These are phyloP conservation scores for Cavenderia fasciculata DNA, from an alignment of 78 protist species.

Conservation along the genomic window DNA sequence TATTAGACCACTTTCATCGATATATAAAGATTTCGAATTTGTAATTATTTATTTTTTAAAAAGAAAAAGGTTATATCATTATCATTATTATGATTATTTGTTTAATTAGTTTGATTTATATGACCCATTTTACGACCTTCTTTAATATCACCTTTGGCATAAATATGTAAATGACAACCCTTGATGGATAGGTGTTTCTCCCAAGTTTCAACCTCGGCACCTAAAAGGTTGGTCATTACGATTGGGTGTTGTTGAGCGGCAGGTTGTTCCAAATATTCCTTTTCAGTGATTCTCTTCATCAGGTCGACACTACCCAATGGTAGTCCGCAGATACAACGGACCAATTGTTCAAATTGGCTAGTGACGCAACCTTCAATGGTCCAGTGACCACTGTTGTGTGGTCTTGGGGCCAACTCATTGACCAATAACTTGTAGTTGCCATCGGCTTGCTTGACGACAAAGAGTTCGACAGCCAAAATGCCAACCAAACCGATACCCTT, in stretches of 20 bases:
- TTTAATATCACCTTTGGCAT: slow-evolving; percentile 86
- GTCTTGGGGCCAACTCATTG: slow-evolving; percentile 96
- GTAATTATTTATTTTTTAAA: too few relatives aligned
- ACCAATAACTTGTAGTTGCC: slow-evolving; percentile 76
- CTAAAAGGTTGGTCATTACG: slow-evolving; percentile 72
- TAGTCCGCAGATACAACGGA: slow-evolving; percentile 90
- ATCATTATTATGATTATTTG: too few relatives aligned
- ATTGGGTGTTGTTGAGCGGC: slow-evolving; percentile 2
- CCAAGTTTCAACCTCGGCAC: slow-evolving; percentile 73
- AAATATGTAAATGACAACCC: slow-evolving; percentile 81
- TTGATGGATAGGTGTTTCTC: slow-evolving; percentile 25
- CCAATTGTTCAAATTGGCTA: slow-evolving; percentile 89
- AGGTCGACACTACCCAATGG: slow-evolving; percentile 83
- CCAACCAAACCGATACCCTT: slow-evolving; percentile 79
- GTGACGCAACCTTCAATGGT: slow-evolving; percentile 93
- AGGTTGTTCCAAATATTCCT: slow-evolving; percentile 46
- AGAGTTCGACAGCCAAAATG: slow-evolving; percentile 92
- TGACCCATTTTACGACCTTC: slow-evolving; percentile 92
- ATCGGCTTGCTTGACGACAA: slow-evolving; percentile 38
- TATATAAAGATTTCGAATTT: too few relatives aligned
- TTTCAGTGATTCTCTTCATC: slow-evolving; percentile 32
- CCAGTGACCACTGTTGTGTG: slow-evolving; percentile 97
- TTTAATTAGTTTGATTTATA: too few relatives aligned
- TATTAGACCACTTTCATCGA: too few relatives aligned
- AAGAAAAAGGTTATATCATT: too few relatives aligned